phyloP scores from a whole-genome alignment of 2,329 filamentous ascomycete genomes.

The Hypoxylon sp. region DNA sequence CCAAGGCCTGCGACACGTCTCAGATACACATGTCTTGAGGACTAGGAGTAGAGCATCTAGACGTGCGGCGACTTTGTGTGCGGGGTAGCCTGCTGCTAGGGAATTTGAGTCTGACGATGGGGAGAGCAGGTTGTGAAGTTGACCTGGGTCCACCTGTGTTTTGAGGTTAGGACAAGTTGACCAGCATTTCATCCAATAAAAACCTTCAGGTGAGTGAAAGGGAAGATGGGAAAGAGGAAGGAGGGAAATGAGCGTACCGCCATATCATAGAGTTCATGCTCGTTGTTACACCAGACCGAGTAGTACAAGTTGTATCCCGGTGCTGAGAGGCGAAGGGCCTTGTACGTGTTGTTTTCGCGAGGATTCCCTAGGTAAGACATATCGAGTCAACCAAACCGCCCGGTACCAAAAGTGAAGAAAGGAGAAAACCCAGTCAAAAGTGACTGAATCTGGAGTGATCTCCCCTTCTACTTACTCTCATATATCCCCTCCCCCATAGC shows the following conservation, averaged over 20 bases:
- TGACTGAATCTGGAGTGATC: neutral
- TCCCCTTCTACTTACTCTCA: constrained; percentile 34
- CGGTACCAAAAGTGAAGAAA: neutral
- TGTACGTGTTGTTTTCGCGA: constrained; percentile 66
- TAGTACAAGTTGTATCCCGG: constrained; percentile 68
- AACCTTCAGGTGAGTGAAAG: neutral
- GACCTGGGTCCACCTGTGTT: constrained; percentile 48
- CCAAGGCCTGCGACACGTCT: constrained; percentile 63
- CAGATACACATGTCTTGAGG: constrained; percentile 64
- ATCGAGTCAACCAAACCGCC: neutral
- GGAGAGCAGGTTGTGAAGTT: constrained; percentile 58
- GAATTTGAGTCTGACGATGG: constrained; percentile 40
- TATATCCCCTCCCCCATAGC: constrained; percentile 46
- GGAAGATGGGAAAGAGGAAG: constrained; percentile 44
- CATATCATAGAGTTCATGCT: constrained; percentile 70
- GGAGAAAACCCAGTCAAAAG: neutral
- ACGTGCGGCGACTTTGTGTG: constrained; percentile 56
- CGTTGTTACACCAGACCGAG: constrained; percentile 68
- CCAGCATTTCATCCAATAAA: neutral
- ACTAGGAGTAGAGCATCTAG: constrained; percentile 66
- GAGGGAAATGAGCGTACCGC: constrained; percentile 57
- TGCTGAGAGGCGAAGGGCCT: constrained; percentile 63
- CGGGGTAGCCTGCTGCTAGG: constrained; percentile 27
- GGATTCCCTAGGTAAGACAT: constrained; percentile 19
- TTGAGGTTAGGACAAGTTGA: constrained; percentile 61